Base-by-base conservation (phyloP, 371 early-diverging fungal genomes). In the Nematocida major region DNA sequence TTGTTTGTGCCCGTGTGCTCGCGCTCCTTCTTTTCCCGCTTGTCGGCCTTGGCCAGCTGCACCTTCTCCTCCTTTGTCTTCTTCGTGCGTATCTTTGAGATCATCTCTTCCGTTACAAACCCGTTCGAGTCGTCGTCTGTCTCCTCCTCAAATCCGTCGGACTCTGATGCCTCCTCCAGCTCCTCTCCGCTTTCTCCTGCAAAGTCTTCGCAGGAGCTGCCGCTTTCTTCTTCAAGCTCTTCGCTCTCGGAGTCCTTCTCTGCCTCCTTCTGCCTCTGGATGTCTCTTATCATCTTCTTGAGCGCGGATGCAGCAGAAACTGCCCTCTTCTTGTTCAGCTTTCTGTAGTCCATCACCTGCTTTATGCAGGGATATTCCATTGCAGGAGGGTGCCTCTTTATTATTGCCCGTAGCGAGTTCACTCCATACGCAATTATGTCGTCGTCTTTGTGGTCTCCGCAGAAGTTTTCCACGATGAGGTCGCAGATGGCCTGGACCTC, bases 391-490 rank as follows among this genome's bases (percentile, higher is more conserved):
- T 73, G 80, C 54, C 67, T 68, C 30, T 53, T 49, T 24, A 70
- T 57, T 11, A 82, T 57, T 3, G 54, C 79, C 68, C 66, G 69
- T 5, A 82, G 42, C 40, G 79, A 67, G 61, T 80, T 80, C 22
- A 82, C 20, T 34, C 82, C 82, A 59, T 82, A 82, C 22, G 68
- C 79, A 47, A 82, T 70, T 36, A 78, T 61, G 24, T 82, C 82
- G 49, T 82, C 82, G 30, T 82, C 82, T 43, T 70, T 78, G 68
- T 62, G 67, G 59, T 79, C 78, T 54, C 57, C 53, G 67, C 82
- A 82, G 57, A 82, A 80, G 36, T 54, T 67, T 20, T 80, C 66
- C 9, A 53, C 51, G 5, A 81, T 69, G 32, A 69, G 34, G 18
- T 78, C 70, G 45, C 76, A 73, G 15, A 73, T 50, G n/a, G 76